A percentile compares a stretch with the other conserved stretches of the same genome.
These are phyloP conservation scores for Hypoxylon sp. DNA, from an alignment of 2,329 filamentous ascomycete species.

Conservation along the genomic window DNA sequence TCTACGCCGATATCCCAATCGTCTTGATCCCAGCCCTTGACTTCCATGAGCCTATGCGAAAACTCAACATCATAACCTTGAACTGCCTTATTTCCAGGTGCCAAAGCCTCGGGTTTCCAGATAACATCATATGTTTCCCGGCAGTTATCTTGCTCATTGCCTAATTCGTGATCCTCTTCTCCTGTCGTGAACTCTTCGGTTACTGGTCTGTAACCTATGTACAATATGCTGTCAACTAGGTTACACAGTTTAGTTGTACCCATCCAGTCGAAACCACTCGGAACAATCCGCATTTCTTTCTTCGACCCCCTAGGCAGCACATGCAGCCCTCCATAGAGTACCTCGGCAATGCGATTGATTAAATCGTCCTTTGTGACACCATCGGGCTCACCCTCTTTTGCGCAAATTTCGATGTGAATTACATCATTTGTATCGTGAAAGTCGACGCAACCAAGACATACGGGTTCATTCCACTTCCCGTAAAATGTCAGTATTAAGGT, in stretches of 20 bases:
- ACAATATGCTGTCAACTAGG: constrained; percentile 18
- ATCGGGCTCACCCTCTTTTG: constrained; percentile 19
- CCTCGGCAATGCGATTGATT: constrained; percentile 12
- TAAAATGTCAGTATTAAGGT: constrained; percentile 14
- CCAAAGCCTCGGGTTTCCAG: constrained; percentile 7
- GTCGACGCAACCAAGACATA: constrained; percentile 16
- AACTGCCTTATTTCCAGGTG: neutral
- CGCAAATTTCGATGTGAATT: constrained; percentile 18
- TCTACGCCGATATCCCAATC: neutral
- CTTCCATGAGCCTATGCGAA: neutral
- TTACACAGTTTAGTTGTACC: neutral
- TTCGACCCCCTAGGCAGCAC: neutral
- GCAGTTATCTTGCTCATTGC: neutral
- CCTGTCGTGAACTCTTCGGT: neutral
- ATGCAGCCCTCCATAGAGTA: constrained; percentile 17
- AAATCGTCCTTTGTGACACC: constrained; percentile 29
- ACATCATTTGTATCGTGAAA: constrained; percentile 6
- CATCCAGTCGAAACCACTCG: constrained; percentile 15
- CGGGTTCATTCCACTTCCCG: constrained; percentile 4
- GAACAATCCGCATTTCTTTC: constrained; percentile 8
- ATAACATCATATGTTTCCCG: neutral
- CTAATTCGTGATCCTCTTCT: neutral
- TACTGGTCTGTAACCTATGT: constrained; percentile 19
- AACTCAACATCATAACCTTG: constrained; percentile 16
- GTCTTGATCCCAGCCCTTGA: constrained; percentile 20